A percentile compares a stretch with the other conserved stretches of the same genome.
phyloP scores from a whole-genome alignment of 352 stramenopile genomes.

The Pythium apleroticum region DNA sequence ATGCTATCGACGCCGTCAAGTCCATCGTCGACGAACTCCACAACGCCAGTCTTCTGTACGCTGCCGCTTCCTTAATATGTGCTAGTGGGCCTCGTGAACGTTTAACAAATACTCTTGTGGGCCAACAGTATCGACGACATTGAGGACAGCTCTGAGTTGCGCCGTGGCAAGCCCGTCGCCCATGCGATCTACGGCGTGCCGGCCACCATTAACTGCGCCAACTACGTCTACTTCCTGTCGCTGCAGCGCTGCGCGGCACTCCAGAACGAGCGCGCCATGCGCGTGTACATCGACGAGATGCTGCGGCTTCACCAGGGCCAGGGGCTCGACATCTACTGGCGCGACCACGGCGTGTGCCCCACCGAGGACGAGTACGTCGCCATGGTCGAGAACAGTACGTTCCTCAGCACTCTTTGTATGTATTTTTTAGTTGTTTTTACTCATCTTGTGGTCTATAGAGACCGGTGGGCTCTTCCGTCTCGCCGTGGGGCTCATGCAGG shows the following conservation, averaged over 20 bases:
- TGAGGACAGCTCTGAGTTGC: slow-evolving; percentile 96
- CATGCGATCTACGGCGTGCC: slow-evolving; percentile 96
- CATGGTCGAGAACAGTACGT: slow-evolving; percentile 95
- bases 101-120: not conserved
- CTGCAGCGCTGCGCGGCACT: slow-evolving; percentile 91
- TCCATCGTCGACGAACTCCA: slow-evolving; percentile 95
- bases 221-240: slow-evolving; percentile 98
- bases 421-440: not conserved
- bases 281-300: slow-evolving; percentile 95
- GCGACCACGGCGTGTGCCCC: slow-evolving; percentile 89
- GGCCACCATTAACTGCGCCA: slow-evolving; percentile 97
- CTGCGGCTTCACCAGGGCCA: slow-evolving; percentile 95
- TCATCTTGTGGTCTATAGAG: slow-evolving; percentile 44
- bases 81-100: not conserved
- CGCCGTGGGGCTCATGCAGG: slow-evolving; percentile 94
- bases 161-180: slow-evolving; percentile 92
- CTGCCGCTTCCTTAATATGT: slow-evolving; percentile 3
- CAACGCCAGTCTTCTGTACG: slow-evolving; percentile 93
- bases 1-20: slow-evolving; percentile 82
- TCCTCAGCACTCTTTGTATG: slow-evolving; percentile 9
- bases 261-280: slow-evolving; percentile 76
- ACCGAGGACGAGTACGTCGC: slow-evolving; percentile 91
- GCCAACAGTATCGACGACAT: slow-evolving; percentile 94
- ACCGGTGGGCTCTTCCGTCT: slow-evolving; percentile 97
- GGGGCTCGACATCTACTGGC: slow-evolving; percentile 95